Evolutionary conservation across 2,329 filamentous ascomycete genomes (phyloP).

Genomic region (Trichoderma semiorbis): DNA sequence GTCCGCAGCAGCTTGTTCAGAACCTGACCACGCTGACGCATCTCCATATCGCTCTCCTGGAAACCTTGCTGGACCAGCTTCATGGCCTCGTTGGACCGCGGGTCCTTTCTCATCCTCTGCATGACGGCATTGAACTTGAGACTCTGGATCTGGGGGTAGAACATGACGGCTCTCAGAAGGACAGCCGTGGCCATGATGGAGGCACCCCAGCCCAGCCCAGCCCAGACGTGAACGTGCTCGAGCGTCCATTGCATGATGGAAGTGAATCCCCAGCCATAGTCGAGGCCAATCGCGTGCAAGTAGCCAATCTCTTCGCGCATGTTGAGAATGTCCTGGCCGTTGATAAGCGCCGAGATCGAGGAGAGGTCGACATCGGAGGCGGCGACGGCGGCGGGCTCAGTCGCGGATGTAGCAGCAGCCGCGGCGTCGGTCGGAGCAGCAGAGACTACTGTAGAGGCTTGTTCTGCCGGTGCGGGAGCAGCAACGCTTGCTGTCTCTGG

Average conservation of each 20-base stretch:
- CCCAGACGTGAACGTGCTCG: conserved; percentile 77
- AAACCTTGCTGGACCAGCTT: conserved; percentile 48
- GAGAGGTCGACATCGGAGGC: conserved; percentile 34
- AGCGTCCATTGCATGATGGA: conserved; percentile 69
- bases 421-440: conserved; percentile 17
- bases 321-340: conserved; percentile 47
- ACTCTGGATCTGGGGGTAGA: conserved; percentile 54
- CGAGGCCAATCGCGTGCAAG: conserved; percentile 74
- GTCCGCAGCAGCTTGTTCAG: conserved; percentile 36
- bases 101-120: conserved; percentile 52
- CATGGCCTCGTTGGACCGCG: conserved; percentile 48
- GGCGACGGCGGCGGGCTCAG: conserved; percentile 24
- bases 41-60: conserved; percentile 43
- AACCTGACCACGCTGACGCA: conserved; percentile 33
- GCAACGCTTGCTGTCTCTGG: conserved; percentile 22
- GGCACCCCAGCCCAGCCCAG: conserved; percentile 77
- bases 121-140: conserved; percentile 50
- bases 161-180: conserved; percentile 59
- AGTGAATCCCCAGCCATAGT: conserved; percentile 82
- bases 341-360: conserved; percentile 34
- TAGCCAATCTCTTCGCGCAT: conserved; percentile 79
- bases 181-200: conserved; percentile 66
- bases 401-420: conserved; percentile 21
- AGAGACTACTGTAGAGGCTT: background rate
- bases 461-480: conserved; percentile 12